Evolutionary conservation across 2,329 filamentous ascomycete species (phyloP).

Genomic region (Neofusicoccum sp.): DNA sequence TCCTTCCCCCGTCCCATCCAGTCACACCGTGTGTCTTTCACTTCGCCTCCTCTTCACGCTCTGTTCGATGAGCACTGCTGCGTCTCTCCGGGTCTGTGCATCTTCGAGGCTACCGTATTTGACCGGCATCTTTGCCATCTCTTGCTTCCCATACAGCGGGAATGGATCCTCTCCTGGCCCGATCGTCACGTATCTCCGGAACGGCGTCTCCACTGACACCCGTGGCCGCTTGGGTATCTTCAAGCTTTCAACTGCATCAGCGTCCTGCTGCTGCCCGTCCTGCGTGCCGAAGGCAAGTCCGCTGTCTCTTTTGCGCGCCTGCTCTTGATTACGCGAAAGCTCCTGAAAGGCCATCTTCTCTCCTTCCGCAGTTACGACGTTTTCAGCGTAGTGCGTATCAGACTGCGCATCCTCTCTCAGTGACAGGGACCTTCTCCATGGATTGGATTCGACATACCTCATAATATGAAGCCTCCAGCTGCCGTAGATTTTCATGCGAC

Average conservation of each 20-base stretch:
- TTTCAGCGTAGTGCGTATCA: constrained; percentile 14
- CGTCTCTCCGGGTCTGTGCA: neutral
- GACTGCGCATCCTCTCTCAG: neutral
- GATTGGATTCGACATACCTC: neutral
- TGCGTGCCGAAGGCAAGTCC: neutral
- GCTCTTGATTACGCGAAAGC: neutral
- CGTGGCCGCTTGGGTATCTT: neutral
- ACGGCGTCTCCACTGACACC: constrained; percentile 8
- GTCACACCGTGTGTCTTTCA: neutral
- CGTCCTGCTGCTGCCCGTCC: neutral
- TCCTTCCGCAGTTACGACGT: constrained; percentile 7
- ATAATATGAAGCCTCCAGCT: neutral
- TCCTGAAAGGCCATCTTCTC: constrained; percentile 8
- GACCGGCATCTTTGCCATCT: constrained; percentile 10
- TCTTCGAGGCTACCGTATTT: constrained; percentile 2
- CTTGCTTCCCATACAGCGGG: constrained; percentile 11
- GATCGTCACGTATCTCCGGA: constrained; percentile 16
- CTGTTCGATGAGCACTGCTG: constrained; percentile 6
- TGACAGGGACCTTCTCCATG: neutral
- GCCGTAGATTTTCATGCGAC: constrained; percentile 9
- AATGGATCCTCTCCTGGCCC: constrained; percentile 11
- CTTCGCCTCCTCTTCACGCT: neutral
- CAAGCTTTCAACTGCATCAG: neutral
- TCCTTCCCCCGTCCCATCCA: neutral
- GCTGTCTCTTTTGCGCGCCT: constrained; percentile 5